phyloP scores from a whole-genome alignment of 345 rosid species.

The Reutealis trisperma region DNA sequence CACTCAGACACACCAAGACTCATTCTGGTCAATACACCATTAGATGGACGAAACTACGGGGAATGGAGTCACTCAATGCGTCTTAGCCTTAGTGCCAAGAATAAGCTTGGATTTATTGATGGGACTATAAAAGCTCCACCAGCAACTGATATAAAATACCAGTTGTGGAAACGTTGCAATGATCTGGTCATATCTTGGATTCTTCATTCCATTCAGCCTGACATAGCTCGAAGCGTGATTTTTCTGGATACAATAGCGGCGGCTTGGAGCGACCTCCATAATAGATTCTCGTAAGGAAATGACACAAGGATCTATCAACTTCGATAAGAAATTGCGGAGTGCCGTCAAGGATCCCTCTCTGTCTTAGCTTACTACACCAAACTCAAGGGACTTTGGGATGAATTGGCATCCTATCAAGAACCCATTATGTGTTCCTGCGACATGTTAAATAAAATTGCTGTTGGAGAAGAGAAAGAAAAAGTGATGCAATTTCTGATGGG shows the following conservation, averaged over 20 bases:
- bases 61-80: not conserved
- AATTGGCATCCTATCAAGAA: slow-evolving; percentile 6
- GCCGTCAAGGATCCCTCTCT: not conserved
- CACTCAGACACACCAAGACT: not conserved
- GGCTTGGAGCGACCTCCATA: not conserved
- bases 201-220: not conserved
- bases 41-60: not conserved
- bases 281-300: not conserved
- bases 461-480: not conserved
- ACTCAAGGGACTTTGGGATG: not conserved
- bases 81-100: slow-evolving; percentile 8
- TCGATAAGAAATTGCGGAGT: not conserved
- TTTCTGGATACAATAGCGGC: not conserved
- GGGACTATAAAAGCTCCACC: too few relatives aligned
- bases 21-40: not conserved
- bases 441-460: not conserved
- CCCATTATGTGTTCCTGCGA: not conserved
- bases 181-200: too few relatives aligned
- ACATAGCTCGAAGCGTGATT: not conserved
- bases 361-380: too few relatives aligned
- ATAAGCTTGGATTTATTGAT: too few relatives aligned
- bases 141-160: too few relatives aligned
- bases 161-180: too few relatives aligned
- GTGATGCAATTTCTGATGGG: not conserved
- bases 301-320: not conserved